These are phyloP conservation scores for Cercospora zeina DNA, from an alignment of 2,329 filamentous ascomycete species.

Conservation along the genomic window DNA sequence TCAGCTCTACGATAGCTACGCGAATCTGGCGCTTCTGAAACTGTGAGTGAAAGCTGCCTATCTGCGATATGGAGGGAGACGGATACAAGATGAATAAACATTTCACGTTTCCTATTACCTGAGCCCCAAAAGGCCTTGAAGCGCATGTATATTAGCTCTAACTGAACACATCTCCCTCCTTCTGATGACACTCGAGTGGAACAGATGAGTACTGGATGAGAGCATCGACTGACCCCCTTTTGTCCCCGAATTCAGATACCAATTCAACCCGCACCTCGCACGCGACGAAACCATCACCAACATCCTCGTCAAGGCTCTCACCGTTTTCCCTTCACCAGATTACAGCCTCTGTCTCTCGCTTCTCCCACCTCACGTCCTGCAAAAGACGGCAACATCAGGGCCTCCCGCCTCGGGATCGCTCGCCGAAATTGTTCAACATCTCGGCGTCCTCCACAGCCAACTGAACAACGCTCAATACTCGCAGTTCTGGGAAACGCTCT, in stretches of 20 bases:
- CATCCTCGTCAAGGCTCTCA: constrained; percentile 96
- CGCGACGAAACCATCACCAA: constrained; percentile 98
- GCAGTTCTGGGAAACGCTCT: constrained; percentile 88
- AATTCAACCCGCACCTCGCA: constrained; percentile 98
- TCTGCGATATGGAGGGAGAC: constrained; percentile 6
- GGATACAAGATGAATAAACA: constrained; percentile 71
- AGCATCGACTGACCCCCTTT: constrained; percentile 6
- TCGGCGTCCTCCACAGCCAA: constrained; percentile 78
- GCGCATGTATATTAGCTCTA: constrained; percentile 69
- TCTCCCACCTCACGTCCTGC: constrained; percentile 79
- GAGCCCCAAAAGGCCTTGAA: constrained; percentile 63
- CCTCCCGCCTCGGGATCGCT: constrained; percentile 63
- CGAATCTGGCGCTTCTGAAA: constrained; percentile 93
- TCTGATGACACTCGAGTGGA: neutral
- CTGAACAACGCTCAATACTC: constrained; percentile 89
- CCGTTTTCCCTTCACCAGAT: constrained; percentile 93
- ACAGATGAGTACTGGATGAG: constrained; percentile 10
- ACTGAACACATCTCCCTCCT: constrained; percentile 57
- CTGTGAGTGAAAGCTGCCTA: constrained; percentile 66
- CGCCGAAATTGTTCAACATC: constrained; percentile 86
- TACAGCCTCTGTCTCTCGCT: constrained; percentile 94
- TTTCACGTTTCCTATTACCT: constrained; percentile 99
- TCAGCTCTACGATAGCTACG: constrained; percentile 92
- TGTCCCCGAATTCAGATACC: constrained; percentile 65
- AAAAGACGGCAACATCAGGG: constrained; percentile 48